Base-by-base conservation (phyloP, 805 yeast genomes). In the Jamesozyma hellenica region DNA sequence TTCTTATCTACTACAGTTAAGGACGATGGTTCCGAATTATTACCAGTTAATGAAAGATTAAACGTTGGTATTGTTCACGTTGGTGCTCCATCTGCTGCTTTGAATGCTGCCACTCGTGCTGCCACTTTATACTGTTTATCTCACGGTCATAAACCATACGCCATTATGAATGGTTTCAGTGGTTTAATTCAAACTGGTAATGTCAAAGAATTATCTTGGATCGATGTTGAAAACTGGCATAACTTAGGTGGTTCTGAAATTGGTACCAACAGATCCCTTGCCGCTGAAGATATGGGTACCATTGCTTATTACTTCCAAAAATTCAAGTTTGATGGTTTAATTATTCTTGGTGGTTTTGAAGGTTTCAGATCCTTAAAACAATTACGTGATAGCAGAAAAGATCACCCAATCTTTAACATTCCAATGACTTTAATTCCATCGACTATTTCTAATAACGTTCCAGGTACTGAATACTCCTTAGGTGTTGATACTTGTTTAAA, bases 31-130 rank as follows among this genome's bases (percentile, higher is more conserved):
- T 68, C 74, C 28, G 75, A 76, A 38, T 46, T 67, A 4, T 65
- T 81, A 48, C 86, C 92, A 8, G 70, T 62, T 15, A 72, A 66
- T 17, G 66, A 82, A 54, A 68, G 80, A 44, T 69, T 80, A 51
- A 82, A 77, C 51, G 74, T 88, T 50, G 98, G 92, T 40, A 79
- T 92, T 45, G 72, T 92, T 39, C 84, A 87, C 55, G 83, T 90
- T 34, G 98, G 98, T 51, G 98, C 98, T 0, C 96, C 98, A 18
- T 90, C 97, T 11, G 95, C 95, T 38, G 96, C 95, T 35, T 73
- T 92, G 78, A 92, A 92, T 58, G 77, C 92, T 45, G 96, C 95
- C 3, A 77, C 87, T 10, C 74, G 88, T 48, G 84, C 96, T n/a
- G 87, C 88, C 50, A 87, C 94, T 6, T 67, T 83, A 14, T 90